Evolutionary conservation across 2,329 filamentous ascomycete species (phyloP).

Genomic region (Fusarium nelsonii): DNA sequence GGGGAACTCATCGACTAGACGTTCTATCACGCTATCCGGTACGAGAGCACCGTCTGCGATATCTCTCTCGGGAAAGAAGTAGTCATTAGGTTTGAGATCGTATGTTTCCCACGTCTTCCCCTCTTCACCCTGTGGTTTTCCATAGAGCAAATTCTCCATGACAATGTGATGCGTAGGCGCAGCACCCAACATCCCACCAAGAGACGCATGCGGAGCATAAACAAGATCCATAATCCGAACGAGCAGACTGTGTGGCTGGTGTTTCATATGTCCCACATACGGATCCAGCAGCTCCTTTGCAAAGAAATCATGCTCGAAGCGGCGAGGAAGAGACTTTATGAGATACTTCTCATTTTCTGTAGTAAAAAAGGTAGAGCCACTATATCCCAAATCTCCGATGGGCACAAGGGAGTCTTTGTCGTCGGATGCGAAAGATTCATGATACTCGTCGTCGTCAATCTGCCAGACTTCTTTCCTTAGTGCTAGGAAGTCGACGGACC

Average conservation of each 20-base stretch:
- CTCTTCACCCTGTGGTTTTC: constrained; percentile 61
- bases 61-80: constrained; percentile 82
- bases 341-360: constrained; percentile 75
- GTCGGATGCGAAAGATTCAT: constrained; percentile 51
- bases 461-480: constrained; percentile 50
- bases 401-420: constrained; percentile 58
- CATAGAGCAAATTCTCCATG: constrained; percentile 81
- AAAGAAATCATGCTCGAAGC: constrained; percentile 79
- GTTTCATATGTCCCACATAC: constrained; percentile 73
- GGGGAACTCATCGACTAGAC: constrained; percentile 75
- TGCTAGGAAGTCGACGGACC: constrained; percentile 48
- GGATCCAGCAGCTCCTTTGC: constrained; percentile 72
- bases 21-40: constrained; percentile 73
- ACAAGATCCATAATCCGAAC: constrained; percentile 80
- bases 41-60: constrained; percentile 73
- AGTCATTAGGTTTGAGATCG: constrained; percentile 79
- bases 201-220: constrained; percentile 63
- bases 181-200: constrained; percentile 70
- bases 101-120: constrained; percentile 73
- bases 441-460: constrained; percentile 56
- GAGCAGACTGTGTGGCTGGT: constrained; percentile 70
- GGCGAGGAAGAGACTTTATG: constrained; percentile 77
- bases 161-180: constrained; percentile 79
- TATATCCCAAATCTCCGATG: constrained; percentile 78
- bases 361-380: constrained; percentile 80